Conservation (phyloP, 495 filamentous ascomycete species). For the Tuber brumale region DNA sequence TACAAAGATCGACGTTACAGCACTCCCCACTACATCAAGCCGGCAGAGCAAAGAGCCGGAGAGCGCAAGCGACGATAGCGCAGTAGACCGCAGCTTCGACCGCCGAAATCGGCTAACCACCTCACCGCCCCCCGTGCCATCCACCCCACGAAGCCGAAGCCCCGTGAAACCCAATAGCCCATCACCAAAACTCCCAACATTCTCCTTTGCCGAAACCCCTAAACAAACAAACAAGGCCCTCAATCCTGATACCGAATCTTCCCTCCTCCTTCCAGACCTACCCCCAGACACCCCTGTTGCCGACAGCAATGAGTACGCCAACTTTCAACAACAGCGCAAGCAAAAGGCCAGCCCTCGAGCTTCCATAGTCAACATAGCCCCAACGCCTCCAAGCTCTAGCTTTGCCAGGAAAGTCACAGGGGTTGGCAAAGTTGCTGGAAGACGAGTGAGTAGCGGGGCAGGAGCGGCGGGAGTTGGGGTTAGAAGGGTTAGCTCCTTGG, state of each 20-base stretch:
- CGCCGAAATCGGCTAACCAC: constrained; percentile 24
- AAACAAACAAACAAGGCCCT: constrained; percentile 3
- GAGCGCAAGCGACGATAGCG: constrained; percentile 38
- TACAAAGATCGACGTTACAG: constrained; percentile 9
- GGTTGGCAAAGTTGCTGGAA: constrained; percentile 26
- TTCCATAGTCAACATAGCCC: constrained; percentile 28
- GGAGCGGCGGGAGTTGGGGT: background rate
- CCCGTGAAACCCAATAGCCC: background rate
- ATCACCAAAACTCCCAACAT: constrained; percentile 9
- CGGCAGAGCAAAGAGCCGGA: constrained; percentile 27
- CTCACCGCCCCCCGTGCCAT: background rate
- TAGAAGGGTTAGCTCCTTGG: background rate
- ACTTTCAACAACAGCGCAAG: constrained; percentile 25
- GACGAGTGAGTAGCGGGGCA: constrained; percentile 16
- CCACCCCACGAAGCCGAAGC: constrained; percentile 10
- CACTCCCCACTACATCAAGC: background rate
- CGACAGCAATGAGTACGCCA: constrained; percentile 12
- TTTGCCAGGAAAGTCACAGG: constrained; percentile 25
- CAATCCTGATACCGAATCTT: constrained; percentile 5
- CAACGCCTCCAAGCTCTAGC: constrained; percentile 19
- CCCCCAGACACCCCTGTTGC: constrained; percentile 25
- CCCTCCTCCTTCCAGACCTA: constrained; percentile 13
- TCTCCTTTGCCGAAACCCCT: constrained; percentile 17
- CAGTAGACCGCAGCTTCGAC: constrained; percentile 39
- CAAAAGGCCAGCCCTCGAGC: constrained; percentile 31